These are phyloP conservation scores for Trichophyton equinum DNA, from an alignment of 2,329 filamentous ascomycete species.

Conservation along the genomic window DNA sequence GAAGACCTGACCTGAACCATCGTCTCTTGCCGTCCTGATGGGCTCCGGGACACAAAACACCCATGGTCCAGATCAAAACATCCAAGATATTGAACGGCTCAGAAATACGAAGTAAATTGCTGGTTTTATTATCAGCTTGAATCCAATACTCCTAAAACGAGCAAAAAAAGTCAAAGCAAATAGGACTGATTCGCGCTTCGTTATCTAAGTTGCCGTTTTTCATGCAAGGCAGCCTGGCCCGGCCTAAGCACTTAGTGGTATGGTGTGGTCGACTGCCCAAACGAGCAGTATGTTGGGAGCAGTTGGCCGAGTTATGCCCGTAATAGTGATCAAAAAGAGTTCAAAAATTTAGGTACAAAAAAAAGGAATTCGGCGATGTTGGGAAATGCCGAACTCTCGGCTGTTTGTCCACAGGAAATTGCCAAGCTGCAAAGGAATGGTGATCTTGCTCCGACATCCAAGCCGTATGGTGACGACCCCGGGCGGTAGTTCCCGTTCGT, in stretches of 20 bases:
- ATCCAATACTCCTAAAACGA: conserved; percentile 1
- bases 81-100: neutral
- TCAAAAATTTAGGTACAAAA: neutral
- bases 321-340: neutral
- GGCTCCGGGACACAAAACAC: neutral
- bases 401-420: conserved; percentile 1
- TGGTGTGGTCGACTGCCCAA: neutral
- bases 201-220: neutral
- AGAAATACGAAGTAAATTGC: conserved; percentile 1
- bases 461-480: neutral
- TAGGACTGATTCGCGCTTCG: neutral
- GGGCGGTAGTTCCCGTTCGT: neutral
- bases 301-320: neutral
- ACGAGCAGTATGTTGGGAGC: neutral
- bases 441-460: neutral
- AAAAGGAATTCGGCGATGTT: neutral
- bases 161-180: neutral
- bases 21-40: neutral
- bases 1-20: neutral
- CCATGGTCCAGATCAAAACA: neutral
- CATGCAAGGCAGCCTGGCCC: neutral
- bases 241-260: neutral
- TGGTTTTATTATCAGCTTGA: neutral
- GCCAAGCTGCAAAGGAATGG: neutral
- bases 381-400: neutral